Evolutionary conservation across 192 early-diverging fungal species (phyloP).

Genomic region (Allomyces arbusculus): DNA sequence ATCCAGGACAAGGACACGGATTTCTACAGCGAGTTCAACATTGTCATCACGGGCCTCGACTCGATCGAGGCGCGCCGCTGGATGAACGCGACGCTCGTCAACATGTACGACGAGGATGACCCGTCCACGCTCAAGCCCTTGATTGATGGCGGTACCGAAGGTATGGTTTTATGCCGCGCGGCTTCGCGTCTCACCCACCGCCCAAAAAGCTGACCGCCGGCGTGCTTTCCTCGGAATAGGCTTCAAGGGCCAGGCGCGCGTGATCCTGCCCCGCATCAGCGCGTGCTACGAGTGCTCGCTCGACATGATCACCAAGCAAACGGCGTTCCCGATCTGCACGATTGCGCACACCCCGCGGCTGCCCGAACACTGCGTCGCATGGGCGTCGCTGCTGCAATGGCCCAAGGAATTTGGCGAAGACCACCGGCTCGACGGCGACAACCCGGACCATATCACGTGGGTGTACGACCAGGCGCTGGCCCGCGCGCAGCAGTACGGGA

Average conservation of each 20-base stretch:
- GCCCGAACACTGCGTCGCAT: slow-evolving; percentile 97
- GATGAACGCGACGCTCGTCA: slow-evolving; percentile 81
- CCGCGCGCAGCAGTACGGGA: slow-evolving; percentile 64
- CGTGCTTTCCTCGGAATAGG: slow-evolving; percentile 17
- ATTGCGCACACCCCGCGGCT: slow-evolving; percentile 95
- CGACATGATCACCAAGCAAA: slow-evolving; percentile 74
- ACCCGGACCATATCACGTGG: slow-evolving; percentile 59
- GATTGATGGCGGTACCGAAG: slow-evolving; percentile 91
- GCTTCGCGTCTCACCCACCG: too few species aligned
- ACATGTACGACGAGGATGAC: slow-evolving; percentile 52
- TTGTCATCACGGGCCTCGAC: slow-evolving; percentile 86
- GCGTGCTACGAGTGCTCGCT: slow-evolving; percentile 94
- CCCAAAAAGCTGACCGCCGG: too few species aligned
- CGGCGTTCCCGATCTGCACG: slow-evolving; percentile 86
- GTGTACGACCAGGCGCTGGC: slow-evolving; percentile 37
- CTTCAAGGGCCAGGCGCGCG: slow-evolving; percentile 83
- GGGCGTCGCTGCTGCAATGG: slow-evolving; percentile 86
- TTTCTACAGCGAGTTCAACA: slow-evolving; percentile 68
- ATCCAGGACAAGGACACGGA: slow-evolving; percentile 94
- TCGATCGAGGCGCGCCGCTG: slow-evolving; percentile 87
- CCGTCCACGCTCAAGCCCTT: slow-evolving; percentile 61
- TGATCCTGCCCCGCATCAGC: slow-evolving; percentile 65
- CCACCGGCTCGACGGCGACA: slow-evolving; percentile 51
- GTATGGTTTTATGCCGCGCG: slow-evolving; percentile 7
- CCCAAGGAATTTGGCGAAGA: slow-evolving; percentile 50